These are phyloP conservation scores for Coffea canephora DNA, from an alignment of 257 asterid genomes.

Conservation along the genomic window DNA sequence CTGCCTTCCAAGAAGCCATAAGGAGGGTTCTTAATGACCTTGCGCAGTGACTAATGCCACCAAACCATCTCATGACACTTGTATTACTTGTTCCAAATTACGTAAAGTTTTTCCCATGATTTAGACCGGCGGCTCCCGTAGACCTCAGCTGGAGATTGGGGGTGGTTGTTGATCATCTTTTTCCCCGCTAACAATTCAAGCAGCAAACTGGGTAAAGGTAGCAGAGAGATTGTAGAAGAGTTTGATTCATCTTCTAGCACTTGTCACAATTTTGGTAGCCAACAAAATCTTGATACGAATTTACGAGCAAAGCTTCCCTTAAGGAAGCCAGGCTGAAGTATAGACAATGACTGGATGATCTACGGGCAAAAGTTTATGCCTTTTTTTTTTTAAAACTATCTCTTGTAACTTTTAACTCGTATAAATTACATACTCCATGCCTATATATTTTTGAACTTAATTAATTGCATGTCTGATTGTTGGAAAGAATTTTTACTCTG, in stretches of 20 bases:
- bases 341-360: not conserved
- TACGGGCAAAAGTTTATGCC: not conserved
- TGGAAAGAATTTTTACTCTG: not conserved
- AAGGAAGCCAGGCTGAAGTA: not conserved
- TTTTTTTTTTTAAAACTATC: not conserved
- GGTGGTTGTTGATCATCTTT: not conserved
- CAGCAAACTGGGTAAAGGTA: not conserved
- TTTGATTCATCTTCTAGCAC: not conserved
- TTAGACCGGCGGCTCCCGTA: not conserved
- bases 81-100: not conserved
- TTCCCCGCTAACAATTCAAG: not conserved
- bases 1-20: constrained; percentile 65
- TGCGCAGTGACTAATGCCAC: constrained; percentile 18
- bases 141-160: too few relatives aligned
- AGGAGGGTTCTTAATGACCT: constrained; percentile 42
- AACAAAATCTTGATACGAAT: not conserved
- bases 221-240: not conserved
- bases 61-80: not conserved
- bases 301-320: not conserved
- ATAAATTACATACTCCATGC: not conserved
- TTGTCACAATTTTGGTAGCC: not conserved
- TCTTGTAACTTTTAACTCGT: not conserved
- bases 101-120: not conserved
- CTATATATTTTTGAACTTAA: not conserved
- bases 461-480: not conserved